Percentiles rank a stretch among this genome's conserved stretches.
Evolutionary conservation across 2,329 filamentous ascomycete genomes (phyloP).

Genomic region (Claviceps purpurea): DNA sequence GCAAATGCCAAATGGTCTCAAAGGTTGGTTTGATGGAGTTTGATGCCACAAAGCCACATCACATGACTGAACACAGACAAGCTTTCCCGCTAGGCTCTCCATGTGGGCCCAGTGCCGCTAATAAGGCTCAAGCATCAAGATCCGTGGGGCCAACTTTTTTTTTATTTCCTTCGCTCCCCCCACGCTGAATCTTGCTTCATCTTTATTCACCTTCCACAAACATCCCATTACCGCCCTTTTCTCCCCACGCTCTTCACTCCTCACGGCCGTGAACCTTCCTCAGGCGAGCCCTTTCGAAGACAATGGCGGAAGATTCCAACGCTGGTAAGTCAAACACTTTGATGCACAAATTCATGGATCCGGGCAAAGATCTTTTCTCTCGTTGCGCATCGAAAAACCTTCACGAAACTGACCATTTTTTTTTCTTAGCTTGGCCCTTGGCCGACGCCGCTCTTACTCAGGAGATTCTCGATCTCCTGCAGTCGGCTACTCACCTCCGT

Average conservation of each 20-base stretch:
- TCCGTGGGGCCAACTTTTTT: conserved; percentile 3
- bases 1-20: no score
- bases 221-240: not conserved
- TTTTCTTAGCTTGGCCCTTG: conserved; percentile 48
- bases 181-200: not conserved
- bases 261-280: conserved; percentile 44
- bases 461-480: conserved; percentile 71
- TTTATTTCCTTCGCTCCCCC: not conserved
- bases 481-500: conserved; percentile 51
- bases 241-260: conserved; percentile 1
- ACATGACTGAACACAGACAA: not conserved
- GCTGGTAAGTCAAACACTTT: conserved; percentile 9
- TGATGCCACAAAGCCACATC: not conserved
- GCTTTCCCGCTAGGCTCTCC: not conserved
- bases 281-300: conserved; percentile 16
- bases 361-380: not conserved
- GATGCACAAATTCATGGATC: no score
- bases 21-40: not conserved
- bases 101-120: conserved; percentile 1
- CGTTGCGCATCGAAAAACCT: not conserved
- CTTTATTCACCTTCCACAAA: conserved; percentile 1
- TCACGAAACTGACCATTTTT: not conserved
- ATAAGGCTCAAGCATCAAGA: not conserved
- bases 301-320: conserved; percentile 15
- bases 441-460: conserved; percentile 63